A percentile compares a stretch with the other conserved stretches of the same genome.
Conservation (phyloP, 768 basidiomycete genomes). For the Rhizopogon sp. region DNA sequence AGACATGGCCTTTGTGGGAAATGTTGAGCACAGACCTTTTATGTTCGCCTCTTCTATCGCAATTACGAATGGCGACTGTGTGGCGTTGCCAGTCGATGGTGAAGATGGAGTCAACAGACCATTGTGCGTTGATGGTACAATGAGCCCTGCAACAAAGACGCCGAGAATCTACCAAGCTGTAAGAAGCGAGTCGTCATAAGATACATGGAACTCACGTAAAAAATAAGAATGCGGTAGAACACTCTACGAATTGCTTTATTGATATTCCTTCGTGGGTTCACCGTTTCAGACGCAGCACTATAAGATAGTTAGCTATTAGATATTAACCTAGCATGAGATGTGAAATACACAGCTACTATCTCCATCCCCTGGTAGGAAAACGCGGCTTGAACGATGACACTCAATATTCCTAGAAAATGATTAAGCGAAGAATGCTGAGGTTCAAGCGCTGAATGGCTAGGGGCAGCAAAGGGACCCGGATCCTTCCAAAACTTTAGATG, state of each 20-base stretch:
- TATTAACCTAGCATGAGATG: conserved; percentile 6
- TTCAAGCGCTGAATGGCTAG: background rate
- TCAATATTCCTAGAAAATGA: conserved; percentile 30
- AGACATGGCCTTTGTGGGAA: conserved; percentile 5
- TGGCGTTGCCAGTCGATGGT: conserved; percentile 47
- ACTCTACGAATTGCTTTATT: too few relatives aligned
- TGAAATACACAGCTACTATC: conserved; percentile 25
- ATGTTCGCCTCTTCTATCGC: conserved; percentile 68
- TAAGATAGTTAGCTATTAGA: background rate
- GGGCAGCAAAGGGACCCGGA: conserved; percentile 41
- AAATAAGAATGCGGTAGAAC: too few relatives aligned
- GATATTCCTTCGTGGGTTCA: conserved; percentile 74
- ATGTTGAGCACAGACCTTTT: conserved; percentile 32
- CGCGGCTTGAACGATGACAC: conserved; percentile 50
- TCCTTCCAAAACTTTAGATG: conserved; percentile 37
- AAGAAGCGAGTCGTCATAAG: background rate
- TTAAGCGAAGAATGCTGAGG: conserved; percentile 1
- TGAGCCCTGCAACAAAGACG: conserved; percentile 65
- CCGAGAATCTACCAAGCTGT: conserved; percentile 47
- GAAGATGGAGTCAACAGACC: conserved; percentile 30
- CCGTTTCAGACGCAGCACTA: conserved; percentile 73
- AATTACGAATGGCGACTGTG: conserved; percentile 78
- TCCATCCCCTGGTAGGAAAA: conserved; percentile 57
- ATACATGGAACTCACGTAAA: too few relatives aligned
- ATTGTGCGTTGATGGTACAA: conserved; percentile 62